Conservation (phyloP, 805 yeast genomes). For the Saccharomyces kudriavzevii region DNA sequence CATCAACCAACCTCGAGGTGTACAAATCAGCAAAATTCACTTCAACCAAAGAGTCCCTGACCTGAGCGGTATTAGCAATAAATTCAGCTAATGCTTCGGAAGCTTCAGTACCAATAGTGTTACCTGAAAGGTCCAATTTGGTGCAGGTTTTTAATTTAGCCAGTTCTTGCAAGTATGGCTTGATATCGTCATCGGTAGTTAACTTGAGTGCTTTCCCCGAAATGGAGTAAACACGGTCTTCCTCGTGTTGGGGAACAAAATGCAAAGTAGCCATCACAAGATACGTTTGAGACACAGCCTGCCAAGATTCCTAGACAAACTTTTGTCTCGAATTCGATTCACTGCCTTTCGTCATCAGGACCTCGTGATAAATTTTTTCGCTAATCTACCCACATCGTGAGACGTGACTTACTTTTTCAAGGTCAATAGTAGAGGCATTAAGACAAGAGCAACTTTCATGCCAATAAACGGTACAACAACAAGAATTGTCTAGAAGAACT, state of each 20-base stretch:
- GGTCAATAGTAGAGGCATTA: neutral
- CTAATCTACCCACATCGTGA: neutral
- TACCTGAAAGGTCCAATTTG: slow-evolving; percentile 79
- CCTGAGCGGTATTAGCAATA: slow-evolving; percentile 31
- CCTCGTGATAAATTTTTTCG: neutral
- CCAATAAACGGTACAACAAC: neutral
- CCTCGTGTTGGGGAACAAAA: slow-evolving; percentile 36
- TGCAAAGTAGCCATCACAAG: slow-evolving; percentile 34
- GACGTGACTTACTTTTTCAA: neutral
- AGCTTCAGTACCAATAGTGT: slow-evolving; percentile 89
- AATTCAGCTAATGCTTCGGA: slow-evolving; percentile 61
- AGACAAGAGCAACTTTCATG: neutral
- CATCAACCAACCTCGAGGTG: slow-evolving; percentile 91
- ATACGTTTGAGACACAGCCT: neutral
- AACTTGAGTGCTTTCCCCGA: slow-evolving; percentile 72
- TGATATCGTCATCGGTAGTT: slow-evolving; percentile 62
- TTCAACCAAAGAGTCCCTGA: slow-evolving; percentile 45
- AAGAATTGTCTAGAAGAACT: neutral
- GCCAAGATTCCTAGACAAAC: neutral
- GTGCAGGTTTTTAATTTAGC: slow-evolving; percentile 30
- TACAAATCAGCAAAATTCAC: slow-evolving; percentile 86
- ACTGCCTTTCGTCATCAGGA: neutral
- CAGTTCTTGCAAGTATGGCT: slow-evolving; percentile 58
- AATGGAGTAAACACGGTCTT: slow-evolving; percentile 48
- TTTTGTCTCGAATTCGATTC: neutral